Evolutionary conservation across 2,329 filamentous ascomycete genomes (phyloP), one percentile per base, ranked within the genome.

Genomic region (Chrysoporthe austroafricana): DNA sequence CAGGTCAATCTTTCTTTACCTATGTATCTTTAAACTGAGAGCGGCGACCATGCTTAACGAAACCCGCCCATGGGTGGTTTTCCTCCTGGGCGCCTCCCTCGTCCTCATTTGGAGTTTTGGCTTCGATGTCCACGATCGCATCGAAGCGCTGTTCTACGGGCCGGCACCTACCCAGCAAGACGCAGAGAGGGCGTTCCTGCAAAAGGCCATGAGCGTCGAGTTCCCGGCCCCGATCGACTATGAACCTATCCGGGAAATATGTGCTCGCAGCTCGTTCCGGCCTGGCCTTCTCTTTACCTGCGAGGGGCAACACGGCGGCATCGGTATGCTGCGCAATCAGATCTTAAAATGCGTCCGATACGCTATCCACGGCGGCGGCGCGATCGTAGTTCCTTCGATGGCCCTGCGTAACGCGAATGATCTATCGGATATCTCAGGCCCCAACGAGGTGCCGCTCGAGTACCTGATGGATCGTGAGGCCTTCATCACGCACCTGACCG

Each of bases 301-400:
- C 71, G 78, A 80, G 60, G 78, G 76, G 6, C 78, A 79, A 64
- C 75, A 77, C 43, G 79, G 79, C 46, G 79, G 78, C 36, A 74
- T 81, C 59, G 79, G 77, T 50, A 79, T 80, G 75, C 72, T 81
- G 48, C 74, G 79, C 39, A 79, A 80, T 66, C 78, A 79, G 69
- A 79, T 81, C 26, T 71, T 81, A 3, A 80, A 79, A 61, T 81
- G 79, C 70, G 74, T 81, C 5, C 75, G 79, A 21, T 81, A 79
- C 63, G 77, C 79, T 4, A 80, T 81, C 56, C 73, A 74, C 59
- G 79, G 73, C 39, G 79, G 79, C 7, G 79, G 72, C 46, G 75
- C 75, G 0, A 52, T 80, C 0, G 79, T 80, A 2, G 50, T 81
- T 2, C 79, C 79, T 2, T 76, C 76, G 1, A 80, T 81, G 70